Conservation (phyloP, 345 rosid species). For the Camelina sativa region DNA sequence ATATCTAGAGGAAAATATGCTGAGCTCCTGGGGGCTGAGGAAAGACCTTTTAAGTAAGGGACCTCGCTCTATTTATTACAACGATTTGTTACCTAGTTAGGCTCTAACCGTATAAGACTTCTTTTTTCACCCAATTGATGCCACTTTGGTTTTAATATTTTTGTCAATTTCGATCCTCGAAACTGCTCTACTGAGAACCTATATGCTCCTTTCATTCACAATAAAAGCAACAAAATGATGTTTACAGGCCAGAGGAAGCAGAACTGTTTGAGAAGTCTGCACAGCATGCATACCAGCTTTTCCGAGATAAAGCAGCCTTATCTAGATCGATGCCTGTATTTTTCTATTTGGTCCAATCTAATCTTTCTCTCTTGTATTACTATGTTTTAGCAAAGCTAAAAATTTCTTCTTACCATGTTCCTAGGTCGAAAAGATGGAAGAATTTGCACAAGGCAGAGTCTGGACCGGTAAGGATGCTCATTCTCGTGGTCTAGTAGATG, state of each 20-base stretch:
- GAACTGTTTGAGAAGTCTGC: constrained; percentile 87
- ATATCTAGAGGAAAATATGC: constrained; percentile 92
- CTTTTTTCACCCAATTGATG: constrained; percentile 13
- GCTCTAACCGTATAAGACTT: background rate
- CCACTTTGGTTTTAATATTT: background rate
- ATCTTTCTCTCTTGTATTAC: constrained; percentile 9
- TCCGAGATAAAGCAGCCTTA: constrained; percentile 88
- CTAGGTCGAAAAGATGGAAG: constrained; percentile 90
- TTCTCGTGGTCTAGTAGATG: constrained; percentile 83
- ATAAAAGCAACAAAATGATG: constrained; percentile 18
- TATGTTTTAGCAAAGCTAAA: constrained; percentile 15
- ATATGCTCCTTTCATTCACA: constrained; percentile 8
- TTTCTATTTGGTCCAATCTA: constrained; percentile 22
- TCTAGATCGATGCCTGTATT: constrained; percentile 87
- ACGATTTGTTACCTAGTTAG: background rate
- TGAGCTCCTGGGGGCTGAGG: constrained; percentile 86
- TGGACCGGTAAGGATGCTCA: constrained; percentile 95
- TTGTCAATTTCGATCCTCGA: constrained; percentile 12
- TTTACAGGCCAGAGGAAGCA: constrained; percentile 85
- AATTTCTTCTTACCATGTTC: background rate
- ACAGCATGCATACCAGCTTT: constrained; percentile 74
- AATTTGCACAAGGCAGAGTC: constrained; percentile 97
- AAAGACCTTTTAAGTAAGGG: constrained; percentile 82
- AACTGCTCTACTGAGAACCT: constrained; percentile 16
- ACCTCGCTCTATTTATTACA: constrained; percentile 13